These are phyloP conservation scores for Metschnikowia borealis DNA, from an alignment of 805 yeast genomes.

Conservation along the genomic window DNA sequence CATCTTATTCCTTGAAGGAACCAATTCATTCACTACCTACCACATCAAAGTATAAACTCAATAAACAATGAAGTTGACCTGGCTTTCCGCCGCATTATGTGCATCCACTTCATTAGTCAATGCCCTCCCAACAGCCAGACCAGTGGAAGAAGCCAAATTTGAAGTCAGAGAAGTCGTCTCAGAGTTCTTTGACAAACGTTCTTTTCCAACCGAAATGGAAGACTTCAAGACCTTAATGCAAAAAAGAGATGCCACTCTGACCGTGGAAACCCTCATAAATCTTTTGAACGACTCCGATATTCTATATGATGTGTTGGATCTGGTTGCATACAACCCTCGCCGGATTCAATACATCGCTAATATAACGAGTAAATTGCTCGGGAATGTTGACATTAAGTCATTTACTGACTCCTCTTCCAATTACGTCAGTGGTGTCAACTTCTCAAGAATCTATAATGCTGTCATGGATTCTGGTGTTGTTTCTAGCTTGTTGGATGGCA, in stretches of 20 bases:
- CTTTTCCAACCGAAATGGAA: conserved; percentile 11
- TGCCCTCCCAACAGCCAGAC: conserved; percentile 22
- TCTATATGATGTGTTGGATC: conserved; percentile 33
- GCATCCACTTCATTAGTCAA: conserved; percentile 10
- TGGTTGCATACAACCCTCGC: conserved; percentile 28
- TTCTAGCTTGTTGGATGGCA: conserved; percentile 32
- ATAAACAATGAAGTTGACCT: conserved; percentile 13
- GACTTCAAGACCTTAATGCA: conserved; percentile 9
- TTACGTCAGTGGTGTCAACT: conserved; percentile 11
- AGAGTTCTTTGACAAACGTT: conserved; percentile 7
- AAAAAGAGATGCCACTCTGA: conserved; percentile 20
- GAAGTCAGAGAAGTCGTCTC: conserved; percentile 7
- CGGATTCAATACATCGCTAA: conserved; percentile 30
- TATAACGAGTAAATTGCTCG: conserved; percentile 23
- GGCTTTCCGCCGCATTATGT: conserved; percentile 8
- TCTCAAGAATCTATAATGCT: conserved; percentile 20
- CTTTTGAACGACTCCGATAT: conserved; percentile 32
- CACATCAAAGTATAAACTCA: background rate
- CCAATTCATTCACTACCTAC: background rate
- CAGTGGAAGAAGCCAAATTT: conserved; percentile 16
- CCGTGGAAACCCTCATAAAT: conserved; percentile 22
- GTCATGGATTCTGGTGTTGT: conserved; percentile 35
- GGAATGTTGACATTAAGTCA: conserved; percentile 11
- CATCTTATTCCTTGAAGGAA: background rate
- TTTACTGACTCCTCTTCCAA: conserved; percentile 7